Evolutionary conservation across 768 basidiomycete genomes (phyloP).

Genomic region (Paxillus ammoniavirescens): DNA sequence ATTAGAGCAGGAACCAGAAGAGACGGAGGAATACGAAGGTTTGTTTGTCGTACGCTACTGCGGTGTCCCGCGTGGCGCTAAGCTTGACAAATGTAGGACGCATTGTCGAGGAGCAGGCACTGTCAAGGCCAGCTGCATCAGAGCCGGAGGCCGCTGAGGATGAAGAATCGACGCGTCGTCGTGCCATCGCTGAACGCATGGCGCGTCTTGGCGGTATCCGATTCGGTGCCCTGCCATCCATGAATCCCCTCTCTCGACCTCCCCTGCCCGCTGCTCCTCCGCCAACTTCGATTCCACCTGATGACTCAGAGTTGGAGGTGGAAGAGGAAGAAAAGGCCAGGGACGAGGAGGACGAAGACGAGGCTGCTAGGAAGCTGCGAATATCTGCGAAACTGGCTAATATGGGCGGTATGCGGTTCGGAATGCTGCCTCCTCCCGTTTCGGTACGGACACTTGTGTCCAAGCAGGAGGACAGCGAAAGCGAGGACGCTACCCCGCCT

Average conservation of each 20-base stretch:
- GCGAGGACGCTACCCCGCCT: constrained; percentile 21
- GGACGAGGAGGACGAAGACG: constrained; percentile 26
- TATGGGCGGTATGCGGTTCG: constrained; percentile 57
- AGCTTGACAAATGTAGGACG: constrained; percentile 5
- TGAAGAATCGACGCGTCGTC: constrained; percentile 52
- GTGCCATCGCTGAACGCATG: constrained; percentile 92
- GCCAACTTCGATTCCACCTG: constrained; percentile 31
- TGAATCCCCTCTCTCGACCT: constrained; percentile 36
- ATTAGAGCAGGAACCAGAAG: constrained; percentile 7
- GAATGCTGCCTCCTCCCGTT: constrained; percentile 43
- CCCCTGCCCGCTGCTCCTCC: constrained; percentile 37
- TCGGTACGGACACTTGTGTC: constrained; percentile 13
- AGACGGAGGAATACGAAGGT: constrained; percentile 10
- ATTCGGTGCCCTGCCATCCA: constrained; percentile 65
- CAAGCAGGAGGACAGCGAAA: constrained; percentile 31
- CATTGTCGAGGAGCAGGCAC: constrained; percentile 13
- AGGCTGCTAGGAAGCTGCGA: constrained; percentile 51
- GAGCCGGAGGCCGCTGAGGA: constrained; percentile 33
- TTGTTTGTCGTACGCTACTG: not conserved
- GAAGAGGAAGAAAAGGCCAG: constrained; percentile 19
- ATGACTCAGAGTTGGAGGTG: constrained; percentile 21
- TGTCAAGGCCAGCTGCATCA: not conserved
- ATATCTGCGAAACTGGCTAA: constrained; percentile 54
- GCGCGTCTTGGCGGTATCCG: constrained; percentile 85
- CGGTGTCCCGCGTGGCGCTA: not conserved